phyloP scores from a whole-genome alignment of 139 green algal genomes.

The Coccomyxa sp. region DNA sequence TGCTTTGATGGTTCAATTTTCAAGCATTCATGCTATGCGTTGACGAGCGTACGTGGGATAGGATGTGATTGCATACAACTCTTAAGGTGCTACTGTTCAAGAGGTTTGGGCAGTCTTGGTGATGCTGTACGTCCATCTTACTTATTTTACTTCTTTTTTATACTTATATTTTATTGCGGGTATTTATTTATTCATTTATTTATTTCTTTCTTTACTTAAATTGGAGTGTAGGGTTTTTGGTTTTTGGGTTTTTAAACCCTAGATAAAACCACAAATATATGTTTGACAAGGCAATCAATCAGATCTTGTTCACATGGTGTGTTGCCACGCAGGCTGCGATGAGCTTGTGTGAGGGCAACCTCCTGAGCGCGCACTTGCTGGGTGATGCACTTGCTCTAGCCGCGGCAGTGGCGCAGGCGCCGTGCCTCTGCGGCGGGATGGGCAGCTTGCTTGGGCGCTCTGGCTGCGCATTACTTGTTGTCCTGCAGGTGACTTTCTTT shows the following conservation, averaged over 20 bases:
- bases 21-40: too few relatives aligned
- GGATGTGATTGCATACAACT: too few relatives aligned
- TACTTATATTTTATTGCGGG: neutral
- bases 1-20: too few relatives aligned
- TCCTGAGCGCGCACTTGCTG: neutral
- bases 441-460: too few relatives aligned
- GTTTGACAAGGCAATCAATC: too few relatives aligned
- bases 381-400: neutral
- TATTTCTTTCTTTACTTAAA: neutral
- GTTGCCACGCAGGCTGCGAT: neutral
- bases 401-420: neutral
- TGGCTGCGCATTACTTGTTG: too few relatives aligned
- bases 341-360: neutral
- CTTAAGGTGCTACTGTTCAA: too few relatives aligned
- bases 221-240: neutral
- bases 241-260: neutral
- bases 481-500: too few relatives aligned
- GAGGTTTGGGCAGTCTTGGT: too few relatives aligned
- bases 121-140: too few relatives aligned
- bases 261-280: neutral
- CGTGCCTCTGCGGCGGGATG: neutral
- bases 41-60: too few relatives aligned
- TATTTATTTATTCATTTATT: neutral
- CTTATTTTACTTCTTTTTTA: too few relatives aligned
- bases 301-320: neutral